Evolutionary conservation across 2,329 filamentous ascomycete genomes (phyloP).

Genomic region (Botrytis byssoidea): DNA sequence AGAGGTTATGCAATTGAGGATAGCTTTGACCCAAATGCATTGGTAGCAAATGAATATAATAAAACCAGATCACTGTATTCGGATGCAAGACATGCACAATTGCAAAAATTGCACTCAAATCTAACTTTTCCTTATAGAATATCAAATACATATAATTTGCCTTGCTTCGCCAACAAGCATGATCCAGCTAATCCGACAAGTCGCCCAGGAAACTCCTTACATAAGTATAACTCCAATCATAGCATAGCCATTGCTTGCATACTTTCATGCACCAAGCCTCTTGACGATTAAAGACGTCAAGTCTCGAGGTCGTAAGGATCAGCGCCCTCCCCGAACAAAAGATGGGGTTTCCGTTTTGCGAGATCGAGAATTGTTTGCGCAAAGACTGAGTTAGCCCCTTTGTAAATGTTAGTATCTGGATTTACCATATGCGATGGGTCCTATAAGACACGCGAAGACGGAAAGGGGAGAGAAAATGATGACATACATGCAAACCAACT

Average conservation of each 20-base stretch:
- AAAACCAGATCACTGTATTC: not conserved
- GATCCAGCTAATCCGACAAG: too few species aligned
- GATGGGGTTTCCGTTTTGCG: slow-evolving; percentile 81
- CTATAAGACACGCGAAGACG: not conserved
- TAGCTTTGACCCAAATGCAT: not conserved
- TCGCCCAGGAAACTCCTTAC: not conserved
- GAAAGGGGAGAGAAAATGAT: not conserved
- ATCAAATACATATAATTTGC: not conserved
- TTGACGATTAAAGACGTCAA: not conserved
- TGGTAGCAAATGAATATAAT: not conserved
- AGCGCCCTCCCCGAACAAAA: slow-evolving; percentile 71
- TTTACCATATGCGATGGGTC: not conserved
- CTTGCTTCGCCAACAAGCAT: not conserved
- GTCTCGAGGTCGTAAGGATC: slow-evolving; percentile 53
- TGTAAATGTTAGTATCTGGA: not conserved
- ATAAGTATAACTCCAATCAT: slow-evolving; percentile 1
- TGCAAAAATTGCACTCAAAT: not conserved
- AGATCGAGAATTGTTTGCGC: slow-evolving; percentile 88
- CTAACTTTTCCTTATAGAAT: not conserved
- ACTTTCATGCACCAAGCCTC: too few species aligned
- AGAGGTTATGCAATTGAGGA: not conserved
- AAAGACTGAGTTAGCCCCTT: slow-evolving; percentile 91
- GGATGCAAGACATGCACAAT: not conserved
- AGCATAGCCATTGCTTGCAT: not conserved
- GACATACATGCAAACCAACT: slow-evolving; percentile 83